Conservation (phyloP, 2,329 filamentous ascomycete genomes). For the Ophiocordyceps sinensis region DNA sequence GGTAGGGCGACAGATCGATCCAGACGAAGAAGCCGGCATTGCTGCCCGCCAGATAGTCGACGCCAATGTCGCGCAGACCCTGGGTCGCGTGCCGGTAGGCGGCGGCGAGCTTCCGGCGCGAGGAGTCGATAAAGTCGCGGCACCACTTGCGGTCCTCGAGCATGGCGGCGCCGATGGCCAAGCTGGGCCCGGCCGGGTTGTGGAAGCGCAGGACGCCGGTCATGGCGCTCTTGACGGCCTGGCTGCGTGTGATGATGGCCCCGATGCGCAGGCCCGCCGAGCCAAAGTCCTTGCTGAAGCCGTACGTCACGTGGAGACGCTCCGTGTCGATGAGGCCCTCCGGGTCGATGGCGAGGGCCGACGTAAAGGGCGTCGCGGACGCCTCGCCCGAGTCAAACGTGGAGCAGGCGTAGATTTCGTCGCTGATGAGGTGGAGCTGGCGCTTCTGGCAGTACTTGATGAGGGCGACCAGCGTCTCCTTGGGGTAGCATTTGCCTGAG, state of each 20-base stretch:
- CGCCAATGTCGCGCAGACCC: constrained; percentile 22
- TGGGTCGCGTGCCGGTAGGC: constrained; percentile 23
- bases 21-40: constrained; percentile 46
- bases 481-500: constrained; percentile 26
- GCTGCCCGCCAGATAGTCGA: constrained; percentile 27
- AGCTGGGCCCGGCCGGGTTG: constrained; percentile 27
- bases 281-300: constrained; percentile 35
- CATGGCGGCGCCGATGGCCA: constrained; percentile 27
- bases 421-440: constrained; percentile 37
- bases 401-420: constrained; percentile 43
- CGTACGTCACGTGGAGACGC: constrained; percentile 34
- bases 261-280: constrained; percentile 37
- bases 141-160: constrained; percentile 31
- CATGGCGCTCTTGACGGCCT: constrained; percentile 18
- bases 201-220: constrained; percentile 28
- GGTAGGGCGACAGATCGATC: constrained; percentile 31
- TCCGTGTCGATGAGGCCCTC: constrained; percentile 27
- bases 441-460: constrained; percentile 35
- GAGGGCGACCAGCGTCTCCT: constrained; percentile 24
- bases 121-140: constrained; percentile 25
- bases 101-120: constrained; percentile 22
- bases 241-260: constrained; percentile 25
- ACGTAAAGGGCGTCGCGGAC: constrained; percentile 26
- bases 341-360: constrained; percentile 29
- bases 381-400: constrained; percentile 24